phyloP scores from a whole-genome alignment of 2,329 filamentous ascomycete species.

The Fusarium nygamai region DNA sequence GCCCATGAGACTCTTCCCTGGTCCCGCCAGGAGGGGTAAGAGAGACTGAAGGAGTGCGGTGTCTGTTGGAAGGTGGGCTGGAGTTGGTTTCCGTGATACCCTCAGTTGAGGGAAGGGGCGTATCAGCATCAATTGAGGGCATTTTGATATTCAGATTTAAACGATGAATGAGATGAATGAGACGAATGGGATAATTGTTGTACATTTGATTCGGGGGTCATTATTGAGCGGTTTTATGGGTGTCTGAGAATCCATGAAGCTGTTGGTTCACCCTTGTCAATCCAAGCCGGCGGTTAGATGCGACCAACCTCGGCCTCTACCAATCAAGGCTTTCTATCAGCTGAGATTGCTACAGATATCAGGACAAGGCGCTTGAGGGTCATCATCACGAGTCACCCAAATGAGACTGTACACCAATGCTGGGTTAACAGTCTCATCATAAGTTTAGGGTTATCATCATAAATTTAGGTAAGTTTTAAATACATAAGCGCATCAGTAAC shows the following conservation, averaged over 20 bases:
- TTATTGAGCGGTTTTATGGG: neutral
- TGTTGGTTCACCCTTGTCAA: conserved; percentile 4
- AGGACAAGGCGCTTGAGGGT: neutral
- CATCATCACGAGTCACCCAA: neutral
- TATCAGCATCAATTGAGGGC: neutral
- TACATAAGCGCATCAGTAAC: too few relatives aligned
- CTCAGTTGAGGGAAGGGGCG: conserved; percentile 1
- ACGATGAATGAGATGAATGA: too few relatives aligned
- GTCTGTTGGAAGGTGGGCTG: neutral
- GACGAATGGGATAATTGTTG: neutral
- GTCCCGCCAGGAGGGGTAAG: conserved; percentile 3
- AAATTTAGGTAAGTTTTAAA: neutral
- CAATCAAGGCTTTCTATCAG: neutral
- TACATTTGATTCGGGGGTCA: neutral
- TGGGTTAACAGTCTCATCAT: too few relatives aligned
- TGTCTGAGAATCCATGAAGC: neutral
- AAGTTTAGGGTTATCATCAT: neutral
- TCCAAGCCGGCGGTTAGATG: neutral
- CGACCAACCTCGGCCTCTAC: neutral
- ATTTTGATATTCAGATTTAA: neutral
- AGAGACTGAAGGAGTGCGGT: conserved; percentile 31
- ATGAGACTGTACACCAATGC: neutral
- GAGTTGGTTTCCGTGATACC: neutral
- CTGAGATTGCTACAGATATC: neutral
- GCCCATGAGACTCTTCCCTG: neutral